Evolutionary conservation across 1,139 yeast species (phyloP), one percentile per base, ranked within the genome.

Genomic region (Candida smagusa): DNA sequence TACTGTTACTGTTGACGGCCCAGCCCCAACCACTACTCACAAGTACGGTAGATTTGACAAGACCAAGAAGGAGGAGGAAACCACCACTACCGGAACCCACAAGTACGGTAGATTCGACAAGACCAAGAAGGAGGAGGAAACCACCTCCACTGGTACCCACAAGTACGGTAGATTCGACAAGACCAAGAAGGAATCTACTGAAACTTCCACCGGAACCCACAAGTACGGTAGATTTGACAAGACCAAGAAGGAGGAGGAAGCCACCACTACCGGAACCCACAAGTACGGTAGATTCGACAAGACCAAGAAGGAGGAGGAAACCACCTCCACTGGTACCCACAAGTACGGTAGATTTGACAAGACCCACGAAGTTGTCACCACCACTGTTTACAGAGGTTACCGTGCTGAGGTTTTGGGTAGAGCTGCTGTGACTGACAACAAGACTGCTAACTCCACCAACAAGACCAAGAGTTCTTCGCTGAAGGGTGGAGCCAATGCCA

Each of bases 151-250:
- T n/a, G 73, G 71, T 34, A 70, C 76, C 41, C 75, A 69, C 59
- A 66, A 56, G 44, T 54, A 56, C 40, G 79, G 80, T 41, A 69
- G 66, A 58, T 76, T 72, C 53, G 64, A 73, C 65, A 69, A 73
- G 54, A 72, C 79, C 47, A 54, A 56, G 50, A 47, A 33, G 24
- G 28, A 33, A 5, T 7, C 36, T 13, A 21, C 23, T 16, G 23
- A 40, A 8, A 43, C 63, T 30, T 44, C 59, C 19, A 54, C 74
- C 27, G 76, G 76, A 42, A 72, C 78, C 39, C 75, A 71, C 62
- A 69, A 54, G 47, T 59, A 27, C 29, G 81, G 81, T 40, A 68
- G 63, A 55, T 76, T 75, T 50, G 68, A 77, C 67, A 71, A 74
- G 61, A 74, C 81, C 43, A 54, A 57, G 44, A 49, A 54, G 13